These are phyloP conservation scores for Amanita pallidorosea DNA, from an alignment of 768 basidiomycete genomes.

Conservation along the genomic window DNA sequence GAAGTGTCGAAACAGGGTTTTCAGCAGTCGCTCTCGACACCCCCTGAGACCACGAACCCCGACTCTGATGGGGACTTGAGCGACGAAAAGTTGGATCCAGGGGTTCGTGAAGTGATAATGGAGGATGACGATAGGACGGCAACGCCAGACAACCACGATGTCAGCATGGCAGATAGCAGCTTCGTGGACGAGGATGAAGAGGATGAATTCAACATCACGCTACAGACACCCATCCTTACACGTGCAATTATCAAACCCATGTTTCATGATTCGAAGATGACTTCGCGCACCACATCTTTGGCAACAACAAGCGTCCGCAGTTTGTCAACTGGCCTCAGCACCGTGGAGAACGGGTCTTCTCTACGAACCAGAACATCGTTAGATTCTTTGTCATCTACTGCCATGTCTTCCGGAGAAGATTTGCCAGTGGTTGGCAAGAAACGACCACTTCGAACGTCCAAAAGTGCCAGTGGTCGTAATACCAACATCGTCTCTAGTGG, in stretches of 20 bases:
- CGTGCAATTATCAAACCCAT: not conserved
- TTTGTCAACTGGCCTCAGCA: constrained; percentile 26
- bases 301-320: constrained; percentile 10
- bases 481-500: not conserved
- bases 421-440: constrained; percentile 32
- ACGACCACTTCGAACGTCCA: constrained; percentile 21
- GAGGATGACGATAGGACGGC: constrained; percentile 17
- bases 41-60: constrained; percentile 48
- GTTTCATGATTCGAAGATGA: not conserved
- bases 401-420: constrained; percentile 19
- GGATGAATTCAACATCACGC: constrained; percentile 55
- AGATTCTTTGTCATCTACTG: constrained; percentile 26
- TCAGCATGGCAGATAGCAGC: constrained; percentile 17
- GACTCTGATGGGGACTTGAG: constrained; percentile 51
- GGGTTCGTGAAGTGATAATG: constrained; percentile 27
- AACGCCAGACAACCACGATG: constrained; percentile 21
- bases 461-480: constrained; percentile 9
- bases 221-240: constrained; percentile 45
- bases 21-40: constrained; percentile 58
- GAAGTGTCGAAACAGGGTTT: constrained; percentile 42
- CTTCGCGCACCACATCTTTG: constrained; percentile 1
- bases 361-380: constrained; percentile 28
- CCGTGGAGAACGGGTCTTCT: constrained; percentile 25
- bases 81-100: constrained; percentile 31
- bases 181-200: constrained; percentile 33